These are phyloP conservation scores for Triticum monococcum DNA, from an alignment of 176 grass and related monocot genomes.

Conservation along the genomic window DNA sequence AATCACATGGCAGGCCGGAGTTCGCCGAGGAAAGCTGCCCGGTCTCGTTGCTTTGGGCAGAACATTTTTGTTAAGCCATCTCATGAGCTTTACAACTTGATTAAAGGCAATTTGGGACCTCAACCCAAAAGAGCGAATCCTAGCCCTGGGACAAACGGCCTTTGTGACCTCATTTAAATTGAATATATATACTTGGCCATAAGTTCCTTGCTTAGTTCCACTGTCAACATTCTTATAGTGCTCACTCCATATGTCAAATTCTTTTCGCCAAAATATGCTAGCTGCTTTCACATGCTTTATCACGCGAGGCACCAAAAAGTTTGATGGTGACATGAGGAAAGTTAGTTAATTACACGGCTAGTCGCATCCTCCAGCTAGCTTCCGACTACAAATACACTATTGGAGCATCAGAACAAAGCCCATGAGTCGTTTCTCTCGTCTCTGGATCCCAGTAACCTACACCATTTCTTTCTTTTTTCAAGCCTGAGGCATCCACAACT, in stretches of 20 bases:
- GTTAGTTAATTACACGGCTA: too few species aligned
- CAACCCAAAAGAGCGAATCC: neutral
- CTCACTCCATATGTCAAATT: neutral
- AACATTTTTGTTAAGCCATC: neutral
- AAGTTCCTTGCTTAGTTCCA: neutral
- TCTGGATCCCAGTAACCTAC: neutral
- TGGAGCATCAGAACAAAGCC: constrained; percentile 24
- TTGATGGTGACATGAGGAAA: constrained; percentile 4
- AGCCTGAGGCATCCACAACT: neutral
- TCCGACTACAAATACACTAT: neutral
- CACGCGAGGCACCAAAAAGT: neutral
- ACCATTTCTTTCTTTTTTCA: neutral
- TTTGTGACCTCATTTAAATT: too few species aligned
- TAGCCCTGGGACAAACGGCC: too few species aligned
- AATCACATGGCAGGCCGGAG: neutral
- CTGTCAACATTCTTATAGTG: too few species aligned
- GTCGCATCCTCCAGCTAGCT: neutral
- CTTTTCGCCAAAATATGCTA: neutral
- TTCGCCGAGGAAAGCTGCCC: neutral
- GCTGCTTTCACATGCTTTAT: constrained; percentile 26
- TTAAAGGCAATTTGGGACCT: neutral
- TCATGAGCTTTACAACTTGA: too few species aligned
- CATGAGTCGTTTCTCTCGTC: constrained; percentile 1
- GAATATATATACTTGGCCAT: neutral
- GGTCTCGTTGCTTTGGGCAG: neutral